Evolutionary conservation across 1,284 basidiomycete species (phyloP).

Genomic region (Apiotrichum mycotoxinovorans): DNA sequence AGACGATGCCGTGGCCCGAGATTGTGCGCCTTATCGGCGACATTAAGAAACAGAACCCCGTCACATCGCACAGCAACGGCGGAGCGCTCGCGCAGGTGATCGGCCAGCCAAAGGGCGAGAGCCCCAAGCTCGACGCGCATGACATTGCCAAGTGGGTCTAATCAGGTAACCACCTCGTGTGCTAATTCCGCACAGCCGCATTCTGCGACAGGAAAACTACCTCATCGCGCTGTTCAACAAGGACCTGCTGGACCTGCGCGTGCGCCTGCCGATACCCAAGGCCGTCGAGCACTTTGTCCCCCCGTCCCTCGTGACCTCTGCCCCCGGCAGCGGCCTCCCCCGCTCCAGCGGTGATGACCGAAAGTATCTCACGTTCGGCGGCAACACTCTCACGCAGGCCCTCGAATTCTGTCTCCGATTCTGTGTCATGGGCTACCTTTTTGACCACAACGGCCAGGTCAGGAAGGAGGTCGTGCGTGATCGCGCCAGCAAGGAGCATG

Average conservation of each 20-base stretch:
- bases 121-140: conserved; percentile 84
- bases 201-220: conserved; percentile 97
- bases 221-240: conserved; percentile 97
- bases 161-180: not conserved
- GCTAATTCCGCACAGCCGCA: conserved; percentile 55
- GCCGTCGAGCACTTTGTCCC: conserved; percentile 40
- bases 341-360: conserved; percentile 19
- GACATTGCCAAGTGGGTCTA: conserved; percentile 56
- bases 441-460: conserved; percentile 81
- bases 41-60: conserved; percentile 84
- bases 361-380: conserved; percentile 43
- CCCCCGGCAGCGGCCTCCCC: conserved; percentile 24
- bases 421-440: conserved; percentile 90
- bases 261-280: conserved; percentile 64
- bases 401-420: conserved; percentile 96
- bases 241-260: conserved; percentile 80
- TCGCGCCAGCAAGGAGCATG: conserved; percentile 69
- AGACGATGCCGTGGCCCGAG: conserved; percentile 94
- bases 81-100: conserved; percentile 46
- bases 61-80: conserved; percentile 66
- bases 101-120: conserved; percentile 48
- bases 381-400: conserved; percentile 67
- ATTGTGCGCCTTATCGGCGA: conserved; percentile 82
- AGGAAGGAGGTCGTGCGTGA: conserved; percentile 85
- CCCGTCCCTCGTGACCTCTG: conserved; percentile 25